Percentiles rank a stretch among this genome's conserved stretches.
Evolutionary conservation across 768 basidiomycete genomes (phyloP).

Genomic region (Tylopilus felleus): DNA sequence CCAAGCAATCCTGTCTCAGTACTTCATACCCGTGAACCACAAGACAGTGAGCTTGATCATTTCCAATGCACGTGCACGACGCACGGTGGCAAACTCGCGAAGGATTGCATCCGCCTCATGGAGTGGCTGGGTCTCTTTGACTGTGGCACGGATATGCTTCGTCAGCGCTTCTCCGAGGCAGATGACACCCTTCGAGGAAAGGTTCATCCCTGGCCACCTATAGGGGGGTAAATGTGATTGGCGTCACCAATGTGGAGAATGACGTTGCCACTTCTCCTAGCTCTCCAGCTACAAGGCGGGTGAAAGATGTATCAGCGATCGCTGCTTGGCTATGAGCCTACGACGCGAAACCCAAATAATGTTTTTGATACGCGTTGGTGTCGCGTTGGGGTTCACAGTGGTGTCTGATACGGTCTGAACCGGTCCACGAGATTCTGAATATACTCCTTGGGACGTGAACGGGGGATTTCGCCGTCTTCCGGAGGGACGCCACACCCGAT

Average conservation of each 20-base stretch:
- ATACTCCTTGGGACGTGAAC: conserved; percentile 38
- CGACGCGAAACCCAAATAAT: conserved; percentile 43
- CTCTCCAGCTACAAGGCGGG: conserved; percentile 21
- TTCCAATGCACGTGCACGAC: conserved; percentile 38
- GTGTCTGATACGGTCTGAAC: conserved; percentile 38
- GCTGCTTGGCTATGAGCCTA: conserved; percentile 42
- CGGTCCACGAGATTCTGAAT: conserved; percentile 41
- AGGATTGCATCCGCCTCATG: conserved; percentile 31
- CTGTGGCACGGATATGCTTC: conserved; percentile 29
- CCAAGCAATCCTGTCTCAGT: conserved; percentile 11
- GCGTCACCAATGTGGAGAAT: conserved; percentile 42
- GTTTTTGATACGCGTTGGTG: conserved; percentile 33
- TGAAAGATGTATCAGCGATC: conserved; percentile 37
- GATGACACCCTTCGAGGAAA: conserved; percentile 51
- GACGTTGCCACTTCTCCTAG: neutral
- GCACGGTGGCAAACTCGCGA: conserved; percentile 31
- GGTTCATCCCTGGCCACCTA: conserved; percentile 57
- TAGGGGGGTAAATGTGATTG: conserved; percentile 50
- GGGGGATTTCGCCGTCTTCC: conserved; percentile 33
- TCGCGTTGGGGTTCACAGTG: conserved; percentile 27
- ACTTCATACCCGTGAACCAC: conserved; percentile 19
- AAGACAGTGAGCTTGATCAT: conserved; percentile 39
- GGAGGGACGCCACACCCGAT: conserved; percentile 40
- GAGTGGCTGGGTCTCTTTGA: conserved; percentile 1
- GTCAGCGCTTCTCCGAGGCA: conserved; percentile 40